Conservation (phyloP, 495 filamentous ascomycete genomes). For the Talaromyces adpressus region DNA sequence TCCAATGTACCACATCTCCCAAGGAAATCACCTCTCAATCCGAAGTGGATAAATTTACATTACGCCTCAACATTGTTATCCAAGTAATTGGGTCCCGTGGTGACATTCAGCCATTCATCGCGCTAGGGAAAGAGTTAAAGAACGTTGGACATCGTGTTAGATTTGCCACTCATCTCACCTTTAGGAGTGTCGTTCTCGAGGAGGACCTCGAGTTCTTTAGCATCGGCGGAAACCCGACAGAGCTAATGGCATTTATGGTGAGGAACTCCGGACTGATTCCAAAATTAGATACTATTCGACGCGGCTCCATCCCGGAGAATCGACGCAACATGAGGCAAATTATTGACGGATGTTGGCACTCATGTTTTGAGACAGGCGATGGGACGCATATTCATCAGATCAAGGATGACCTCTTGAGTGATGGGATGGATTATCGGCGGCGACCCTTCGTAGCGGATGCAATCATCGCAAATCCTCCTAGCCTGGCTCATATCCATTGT, state of each 20-base stretch:
- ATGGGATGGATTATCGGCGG: constrained; percentile 26
- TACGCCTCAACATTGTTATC: constrained; percentile 61
- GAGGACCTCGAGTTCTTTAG: constrained; percentile 70
- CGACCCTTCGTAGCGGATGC: constrained; percentile 69
- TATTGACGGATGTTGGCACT: constrained; percentile 70
- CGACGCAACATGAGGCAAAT: constrained; percentile 61
- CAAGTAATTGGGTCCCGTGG: constrained; percentile 72
- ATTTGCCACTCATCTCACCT: constrained; percentile 67
- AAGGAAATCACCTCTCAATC: too few relatives aligned
- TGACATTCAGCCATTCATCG: constrained; percentile 70
- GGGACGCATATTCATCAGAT: constrained; percentile 44
- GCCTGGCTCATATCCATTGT: constrained; percentile 73
- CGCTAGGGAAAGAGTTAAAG: constrained; percentile 56
- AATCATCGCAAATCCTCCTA: constrained; percentile 80
- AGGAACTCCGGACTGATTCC: constrained; percentile 77
- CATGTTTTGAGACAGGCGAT: constrained; percentile 59
- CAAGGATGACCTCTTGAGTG: constrained; percentile 17
- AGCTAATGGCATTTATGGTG: constrained; percentile 83
- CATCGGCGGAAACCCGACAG: constrained; percentile 70
- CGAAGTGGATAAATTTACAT: too few relatives aligned
- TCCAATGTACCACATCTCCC: too few relatives aligned
- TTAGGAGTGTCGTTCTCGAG: constrained; percentile 58
- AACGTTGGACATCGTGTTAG: constrained; percentile 65
- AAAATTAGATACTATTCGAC: constrained; percentile 56
- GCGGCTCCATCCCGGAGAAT: constrained; percentile 58